These are phyloP conservation scores for Trichoderma guizhouense DNA, from an alignment of 2,329 filamentous ascomycete genomes.

Conservation along the genomic window DNA sequence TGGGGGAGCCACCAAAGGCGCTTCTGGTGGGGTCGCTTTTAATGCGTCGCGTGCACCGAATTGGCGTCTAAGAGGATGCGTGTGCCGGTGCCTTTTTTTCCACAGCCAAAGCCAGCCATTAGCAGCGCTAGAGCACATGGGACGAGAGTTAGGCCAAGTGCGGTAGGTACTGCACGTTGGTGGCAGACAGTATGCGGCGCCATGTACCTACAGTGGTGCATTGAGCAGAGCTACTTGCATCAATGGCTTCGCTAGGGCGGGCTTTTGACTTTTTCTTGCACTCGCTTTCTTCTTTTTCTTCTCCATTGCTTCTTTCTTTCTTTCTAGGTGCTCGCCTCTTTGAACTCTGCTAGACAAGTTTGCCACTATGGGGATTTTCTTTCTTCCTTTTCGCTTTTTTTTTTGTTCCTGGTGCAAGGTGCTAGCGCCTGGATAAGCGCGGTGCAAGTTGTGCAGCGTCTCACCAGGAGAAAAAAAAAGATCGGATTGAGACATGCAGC, in stretches of 20 bases:
- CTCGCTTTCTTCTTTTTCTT: neutral
- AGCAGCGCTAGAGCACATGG: neutral
- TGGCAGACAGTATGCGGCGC: neutral
- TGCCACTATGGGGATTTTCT: neutral
- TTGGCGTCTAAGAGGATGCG: neutral
- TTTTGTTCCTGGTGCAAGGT: slow-evolving; percentile 1
- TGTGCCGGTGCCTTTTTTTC: slow-evolving; percentile 2
- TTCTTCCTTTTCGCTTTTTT: neutral
- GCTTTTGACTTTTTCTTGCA: neutral
- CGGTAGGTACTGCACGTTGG: neutral
- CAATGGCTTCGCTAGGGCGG: neutral
- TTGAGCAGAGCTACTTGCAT: neutral
- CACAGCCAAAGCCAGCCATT: neutral
- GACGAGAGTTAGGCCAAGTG: neutral
- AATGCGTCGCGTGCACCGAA: slow-evolving; percentile 16
- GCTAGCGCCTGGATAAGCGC: neutral
- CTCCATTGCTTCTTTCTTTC: neutral
- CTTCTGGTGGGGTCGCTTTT: slow-evolving; percentile 1
- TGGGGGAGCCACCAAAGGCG: neutral
- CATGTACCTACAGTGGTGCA: neutral
- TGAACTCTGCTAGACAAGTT: neutral
- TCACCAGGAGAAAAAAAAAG: neutral
- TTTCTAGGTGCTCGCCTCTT: neutral
- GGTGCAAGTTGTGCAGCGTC: neutral
- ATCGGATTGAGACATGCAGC: neutral